Evolutionary conservation across 2,329 filamentous ascomycete species (phyloP), one percentile per base, ranked within the genome.

Genomic region (Pseudocercospora crystallina): DNA sequence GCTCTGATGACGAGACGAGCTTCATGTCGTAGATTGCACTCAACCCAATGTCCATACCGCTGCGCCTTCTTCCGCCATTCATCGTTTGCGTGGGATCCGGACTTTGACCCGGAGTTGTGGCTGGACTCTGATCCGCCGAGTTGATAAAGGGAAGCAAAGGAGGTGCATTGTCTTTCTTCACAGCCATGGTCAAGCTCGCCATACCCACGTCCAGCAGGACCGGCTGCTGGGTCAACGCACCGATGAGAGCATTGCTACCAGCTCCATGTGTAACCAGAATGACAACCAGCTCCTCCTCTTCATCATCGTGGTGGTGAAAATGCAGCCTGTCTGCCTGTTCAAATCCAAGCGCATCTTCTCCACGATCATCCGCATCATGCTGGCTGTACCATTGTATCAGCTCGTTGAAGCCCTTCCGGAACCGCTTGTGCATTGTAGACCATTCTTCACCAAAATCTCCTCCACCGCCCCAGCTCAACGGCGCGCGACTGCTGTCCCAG

Each of bases 161-260:
- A 30, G 55, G 52, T 33, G 70, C 42, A 65, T 69, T 33, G 11
- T 69, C 60, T 54, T 84, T 85, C 43, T 84, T 80, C 12, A 85
- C 79, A 4, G 92, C 92, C 84, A 96, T 87, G 1, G 92, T 96
- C 42, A 99, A 77, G 3, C 91, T 96, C 0, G 92, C 89, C 72
- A 95, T 88, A 26, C 86, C 86, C 12, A 97, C 87, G 65, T 97
- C 91, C 64, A 95, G 83, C 11, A 99, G 78, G 0, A 95, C 90
- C 0, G 94, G 92, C 64, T 96, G 88, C 53, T 92, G 88, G 0
- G 91, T 95, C 58, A 99, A 81, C 20, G 90, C 90, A 10, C 92
- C 90, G 56, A 99, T 91, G 38, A 99, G 73, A 2, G 94, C 94
- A 72, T 99, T 99, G 72, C 92, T 96, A 34, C 94, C 94, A 11